A percentile compares a stretch with the other conserved stretches of the same genome.
These are phyloP conservation scores for Alternaria sp. DNA, from an alignment of 2,329 filamentous ascomycete species.

Conservation along the genomic window DNA sequence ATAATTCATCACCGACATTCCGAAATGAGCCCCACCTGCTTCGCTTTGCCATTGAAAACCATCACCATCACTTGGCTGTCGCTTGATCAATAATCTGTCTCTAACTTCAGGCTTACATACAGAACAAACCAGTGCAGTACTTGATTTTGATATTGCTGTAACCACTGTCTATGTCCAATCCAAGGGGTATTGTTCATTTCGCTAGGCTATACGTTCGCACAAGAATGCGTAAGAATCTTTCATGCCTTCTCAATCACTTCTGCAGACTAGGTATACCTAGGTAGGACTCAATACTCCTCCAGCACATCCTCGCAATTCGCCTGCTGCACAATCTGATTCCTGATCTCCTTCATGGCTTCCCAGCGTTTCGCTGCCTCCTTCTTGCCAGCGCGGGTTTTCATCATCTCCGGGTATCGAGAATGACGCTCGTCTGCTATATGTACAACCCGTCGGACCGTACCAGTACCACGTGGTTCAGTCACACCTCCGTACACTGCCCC, in stretches of 20 bases:
- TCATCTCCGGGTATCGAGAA: conserved; percentile 14
- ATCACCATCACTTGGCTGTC: neutral
- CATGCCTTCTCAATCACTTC: neutral
- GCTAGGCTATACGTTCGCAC: neutral
- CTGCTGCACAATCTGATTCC: conserved; percentile 8
- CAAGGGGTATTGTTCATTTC: neutral
- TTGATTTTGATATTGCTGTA: neutral
- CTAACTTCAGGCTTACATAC: neutral
- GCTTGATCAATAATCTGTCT: neutral
- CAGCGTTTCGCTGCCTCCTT: conserved; percentile 24
- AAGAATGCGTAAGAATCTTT: neutral
- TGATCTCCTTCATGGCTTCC: conserved; percentile 22
- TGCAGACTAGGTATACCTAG: too few relatives aligned
- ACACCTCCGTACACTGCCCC: neutral
- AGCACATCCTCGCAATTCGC: conserved; percentile 21
- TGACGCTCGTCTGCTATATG: conserved; percentile 21
- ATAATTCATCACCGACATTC: neutral
- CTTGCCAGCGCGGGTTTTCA: conserved; percentile 32
- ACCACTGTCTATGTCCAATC: neutral
- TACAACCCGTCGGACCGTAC: conserved; percentile 42
- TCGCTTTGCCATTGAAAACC: neutral
- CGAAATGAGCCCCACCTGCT: neutral
- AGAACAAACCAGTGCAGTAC: neutral
- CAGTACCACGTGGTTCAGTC: conserved; percentile 53
- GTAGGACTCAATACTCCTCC: neutral